Base-by-base conservation (phyloP, 192 early-diverging fungal species). In the Entomortierella chlamydospora region DNA sequence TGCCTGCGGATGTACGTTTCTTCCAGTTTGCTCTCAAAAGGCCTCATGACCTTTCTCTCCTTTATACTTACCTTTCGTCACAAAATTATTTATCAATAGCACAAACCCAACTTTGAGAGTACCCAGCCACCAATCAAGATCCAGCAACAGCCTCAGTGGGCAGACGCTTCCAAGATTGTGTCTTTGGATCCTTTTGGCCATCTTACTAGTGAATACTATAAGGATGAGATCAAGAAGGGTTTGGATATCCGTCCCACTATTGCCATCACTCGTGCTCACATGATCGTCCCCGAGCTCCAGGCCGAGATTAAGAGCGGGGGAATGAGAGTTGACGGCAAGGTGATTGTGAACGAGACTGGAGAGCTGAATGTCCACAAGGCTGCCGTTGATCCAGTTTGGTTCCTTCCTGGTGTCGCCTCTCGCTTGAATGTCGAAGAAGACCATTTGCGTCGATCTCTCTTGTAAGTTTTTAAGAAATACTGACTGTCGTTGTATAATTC, bases 341-440 rank as follows among this genome's bases (percentile, higher is more conserved):
- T 96, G 42, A 91, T 98, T 1, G 74, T 95, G 7, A 93, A 93
- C 57, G 79, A 88, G 13, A 64, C 73, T 11, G 96, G 95, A n/a
- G 93, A 98, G 61, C 73, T 98, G 37, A 91, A 90, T 78, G 95
- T 95, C 43, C 91, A 92, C 52, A 98, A 98, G 85, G 96, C 93
- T 25, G 96, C 96, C 5, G 87, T 95, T 20, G 96, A 98, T 76
- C 96, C 96, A 41, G 96, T 98, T 12, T 98, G 96, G 96, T 91
- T 91, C 69, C 84, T 98, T 7, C 96, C 96, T 7, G 96, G 96
- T 6, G 94, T 98, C 0, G 96, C 96, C 23, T 85, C 89, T 49
- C 87, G 95, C 7, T 93, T 98, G 83, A 91, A 92, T n/a, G 94
- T 96, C 47, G 91, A 90, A 39, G 96, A 98, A 82, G 88, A 91